These are phyloP conservation scores for Leccinum fibrillosum DNA, from an alignment of 768 basidiomycete species.

Conservation along the genomic window DNA sequence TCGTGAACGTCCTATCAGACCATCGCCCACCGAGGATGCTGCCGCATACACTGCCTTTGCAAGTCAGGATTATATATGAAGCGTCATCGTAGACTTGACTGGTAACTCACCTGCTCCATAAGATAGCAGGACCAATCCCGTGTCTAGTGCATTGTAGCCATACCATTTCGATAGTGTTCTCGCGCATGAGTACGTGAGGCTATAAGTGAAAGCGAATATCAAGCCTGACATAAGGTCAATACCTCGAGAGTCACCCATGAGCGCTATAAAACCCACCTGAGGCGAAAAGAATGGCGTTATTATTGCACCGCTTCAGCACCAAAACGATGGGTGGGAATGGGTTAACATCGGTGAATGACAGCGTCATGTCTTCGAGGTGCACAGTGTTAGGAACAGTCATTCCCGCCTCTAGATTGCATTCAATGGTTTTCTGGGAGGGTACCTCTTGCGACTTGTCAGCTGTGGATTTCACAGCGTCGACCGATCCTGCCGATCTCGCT, in stretches of 20 bases:
- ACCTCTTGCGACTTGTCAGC: constrained; percentile 8
- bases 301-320: constrained; percentile 64
- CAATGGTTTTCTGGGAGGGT: not conserved
- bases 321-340: constrained; percentile 58
- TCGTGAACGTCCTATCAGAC: constrained; percentile 46
- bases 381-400: not conserved
- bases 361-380: constrained; percentile 37
- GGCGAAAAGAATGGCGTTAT: constrained; percentile 52
- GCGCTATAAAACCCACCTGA: constrained; percentile 17
- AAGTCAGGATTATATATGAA: not conserved
- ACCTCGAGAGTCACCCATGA: not conserved
- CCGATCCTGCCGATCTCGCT: not conserved
- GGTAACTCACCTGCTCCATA: constrained; percentile 59
- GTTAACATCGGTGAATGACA: constrained; percentile 68
- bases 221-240: constrained; percentile 43
- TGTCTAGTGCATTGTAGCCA: constrained; percentile 62
- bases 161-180: constrained; percentile 66
- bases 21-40: constrained; percentile 58
- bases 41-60: constrained; percentile 47
- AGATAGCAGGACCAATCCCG: constrained; percentile 73
- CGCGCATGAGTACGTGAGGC: constrained; percentile 70
- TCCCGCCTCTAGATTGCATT: constrained; percentile 4
- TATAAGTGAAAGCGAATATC: constrained; percentile 69
- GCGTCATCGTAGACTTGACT: not conserved
- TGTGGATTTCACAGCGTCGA: not conserved